A percentile compares a stretch with the other conserved stretches of the same genome.
Evolutionary conservation across 306 rosid genomes (phyloP).

Genomic region (Malus orientalis): DNA sequence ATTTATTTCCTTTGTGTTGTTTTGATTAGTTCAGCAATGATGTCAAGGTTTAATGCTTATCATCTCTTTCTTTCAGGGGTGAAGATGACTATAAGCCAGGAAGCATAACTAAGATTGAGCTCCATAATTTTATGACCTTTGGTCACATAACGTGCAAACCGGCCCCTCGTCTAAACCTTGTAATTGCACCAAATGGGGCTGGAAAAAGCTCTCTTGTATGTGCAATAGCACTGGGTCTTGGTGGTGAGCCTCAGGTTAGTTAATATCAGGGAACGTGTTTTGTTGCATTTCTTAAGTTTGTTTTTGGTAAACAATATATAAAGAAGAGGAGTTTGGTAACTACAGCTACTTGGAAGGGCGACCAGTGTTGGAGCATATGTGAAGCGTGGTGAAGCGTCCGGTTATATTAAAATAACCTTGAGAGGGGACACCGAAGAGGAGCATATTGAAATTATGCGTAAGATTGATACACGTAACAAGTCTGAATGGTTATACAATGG

Average conservation of each 20-base stretch:
- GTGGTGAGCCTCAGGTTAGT: constrained; percentile 97
- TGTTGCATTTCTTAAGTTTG: neutral
- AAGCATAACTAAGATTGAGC: constrained; percentile 83
- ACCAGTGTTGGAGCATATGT: constrained; percentile 71
- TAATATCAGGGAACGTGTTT: neutral
- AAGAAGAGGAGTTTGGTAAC: constrained; percentile 12
- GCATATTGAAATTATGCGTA: constrained; percentile 46
- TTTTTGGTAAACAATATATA: constrained; percentile 9
- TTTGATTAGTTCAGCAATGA: neutral
- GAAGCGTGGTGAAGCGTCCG: constrained; percentile 85
- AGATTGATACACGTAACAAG: constrained; percentile 65
- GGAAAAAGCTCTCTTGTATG: constrained; percentile 98
- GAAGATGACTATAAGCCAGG: constrained; percentile 97
- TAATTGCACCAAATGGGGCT: constrained; percentile 93
- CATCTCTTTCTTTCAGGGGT: constrained; percentile 51
- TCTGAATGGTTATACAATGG: constrained; percentile 87
- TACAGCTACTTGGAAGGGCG: constrained; percentile 87
- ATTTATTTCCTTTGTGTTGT: neutral
- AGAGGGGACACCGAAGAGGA: constrained; percentile 63
- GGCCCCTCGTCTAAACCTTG: constrained; percentile 81
- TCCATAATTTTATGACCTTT: constrained; percentile 84
- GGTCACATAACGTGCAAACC: constrained; percentile 74
- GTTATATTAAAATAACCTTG: constrained; percentile 57
- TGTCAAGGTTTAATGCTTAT: constrained; percentile 7
- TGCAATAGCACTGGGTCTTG: constrained; percentile 94